phyloP scores from a whole-genome alignment of 345 rosid species.

The Eucalyptus cloeziana region DNA sequence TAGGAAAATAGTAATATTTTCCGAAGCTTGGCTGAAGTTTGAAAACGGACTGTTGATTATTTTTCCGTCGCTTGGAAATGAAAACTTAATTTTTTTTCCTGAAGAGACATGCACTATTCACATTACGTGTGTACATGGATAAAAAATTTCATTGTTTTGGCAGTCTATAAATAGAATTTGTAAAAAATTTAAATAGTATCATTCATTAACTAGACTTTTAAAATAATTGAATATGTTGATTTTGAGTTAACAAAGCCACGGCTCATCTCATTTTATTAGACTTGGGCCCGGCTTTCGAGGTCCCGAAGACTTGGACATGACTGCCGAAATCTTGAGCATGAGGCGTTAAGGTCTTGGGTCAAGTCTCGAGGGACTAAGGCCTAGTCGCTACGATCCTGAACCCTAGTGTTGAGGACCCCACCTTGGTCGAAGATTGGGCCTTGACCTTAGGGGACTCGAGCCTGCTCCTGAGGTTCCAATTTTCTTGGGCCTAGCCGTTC shows the following conservation, averaged over 20 bases:
- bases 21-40: background rate
- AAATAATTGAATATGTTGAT: background rate
- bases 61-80: background rate
- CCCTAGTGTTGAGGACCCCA: background rate
- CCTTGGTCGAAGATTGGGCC: background rate
- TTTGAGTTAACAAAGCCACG: background rate
- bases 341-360: background rate
- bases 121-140: no score
- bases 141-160: no score
- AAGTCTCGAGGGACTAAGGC: background rate
- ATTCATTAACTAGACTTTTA: background rate
- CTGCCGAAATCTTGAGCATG: no score
- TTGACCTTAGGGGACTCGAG: background rate
- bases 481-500: background rate
- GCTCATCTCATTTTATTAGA: background rate
- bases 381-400: accelerated
- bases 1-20: no score
- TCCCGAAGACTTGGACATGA: background rate
- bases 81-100: background rate
- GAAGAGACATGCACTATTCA: background rate
- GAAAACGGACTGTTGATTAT: background rate
- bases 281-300: background rate
- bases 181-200: background rate
- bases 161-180: background rate
- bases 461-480: background rate